Evolutionary conservation across 768 basidiomycete genomes (phyloP), one percentile per base, ranked within the genome.

Genomic region (Kwoniella sp.): DNA sequence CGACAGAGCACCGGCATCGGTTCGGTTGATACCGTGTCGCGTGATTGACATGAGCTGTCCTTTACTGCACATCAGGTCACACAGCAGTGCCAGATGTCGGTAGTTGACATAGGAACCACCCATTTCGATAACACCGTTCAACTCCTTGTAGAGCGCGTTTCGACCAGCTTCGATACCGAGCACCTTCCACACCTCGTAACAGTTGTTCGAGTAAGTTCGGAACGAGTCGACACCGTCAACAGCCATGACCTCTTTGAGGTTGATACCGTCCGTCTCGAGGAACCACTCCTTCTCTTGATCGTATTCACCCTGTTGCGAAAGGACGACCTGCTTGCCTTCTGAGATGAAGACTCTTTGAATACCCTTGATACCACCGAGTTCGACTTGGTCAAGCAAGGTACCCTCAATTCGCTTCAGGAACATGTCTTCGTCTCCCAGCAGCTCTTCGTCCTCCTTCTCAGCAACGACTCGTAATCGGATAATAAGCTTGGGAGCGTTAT

Each of bases 71-170:
- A 99, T 99, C 60, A 98, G 84, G 81, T 99, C 95, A 82, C 93
- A 94, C 28, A 99, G 86, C n/a, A 99, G 84, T 1, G 93, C 91
- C 55, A 98, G 85, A 82, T 99, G 96, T 60, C 96, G 88, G 82
- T 94, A 98, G 82, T 99, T 98, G 85, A 99, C 96, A 75, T 97
- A 96, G 20, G 95, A 97, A 85, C 95, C 95, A 77, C 97, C 95
- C 83, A 98, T 97, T 82, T 97, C 94, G 82, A 99, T 96, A 79
- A 98, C 96, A 62, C 88, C 86, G 68, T 95, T 89, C 52, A 99
- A 82, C 80, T 99, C 96, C 83, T 86, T 91, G 86, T 96, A 88
- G 73, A 99, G 89, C 8, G 94, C 92, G 17, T 89, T 92, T 5
- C 95, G 89, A 17, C 94, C 93, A 22, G 93, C 96, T 81, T 99